Evolutionary conservation across 2,329 filamentous ascomycete genomes (phyloP), one percentile per base, ranked within the genome.

Genomic region (Ophiocordyceps camponoti-leonardi): DNA sequence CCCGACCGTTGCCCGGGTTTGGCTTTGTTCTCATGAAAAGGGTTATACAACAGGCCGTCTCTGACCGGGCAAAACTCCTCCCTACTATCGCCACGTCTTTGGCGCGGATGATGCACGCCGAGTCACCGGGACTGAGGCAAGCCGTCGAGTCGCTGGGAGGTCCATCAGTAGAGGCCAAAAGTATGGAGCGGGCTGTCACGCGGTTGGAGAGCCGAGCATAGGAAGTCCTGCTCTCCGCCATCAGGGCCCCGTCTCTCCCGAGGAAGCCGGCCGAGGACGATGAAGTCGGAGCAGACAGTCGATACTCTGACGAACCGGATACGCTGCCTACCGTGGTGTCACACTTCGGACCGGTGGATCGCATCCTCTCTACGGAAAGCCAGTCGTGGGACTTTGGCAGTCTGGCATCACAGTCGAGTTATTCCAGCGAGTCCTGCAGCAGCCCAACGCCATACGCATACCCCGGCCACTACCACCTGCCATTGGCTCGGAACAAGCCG

Each of bases 81-180:
- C 50, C 57, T 0, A 49, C 53, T 8, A 59, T 64, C 39, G 49
- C 56, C 10, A 52, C 51, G 12, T 62, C 57, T 4, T 45, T 65
- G 18, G 50, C 56, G 18, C 52, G 59, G 14, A 57, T 65, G 59
- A 53, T 44, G 22, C 48, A 54, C 42, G 59, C 61, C 12, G 58
- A 66, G 48, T 64, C 63, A 6, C 59, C 61, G 3, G 49, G 47
- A 20, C 48, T 63, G 16, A 57, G 59, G 41, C 54, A 56, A 43
- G 61, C 59, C 43, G 44, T 58, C 16, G 39, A 48, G 40, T 35
- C 41, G 50, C 35, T 54, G 1, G 40, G 22, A 8, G 19, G 19
- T 11, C 22, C 37, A 13, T 22, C 19, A 20, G 18, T n/a, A 19
- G n/a, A n/a, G 13, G 13, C n/a, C 6, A 35, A 35, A 10, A 11